phyloP scores from a whole-genome alignment of 2,329 filamentous ascomycete species.

The Lojkania enalia region DNA sequence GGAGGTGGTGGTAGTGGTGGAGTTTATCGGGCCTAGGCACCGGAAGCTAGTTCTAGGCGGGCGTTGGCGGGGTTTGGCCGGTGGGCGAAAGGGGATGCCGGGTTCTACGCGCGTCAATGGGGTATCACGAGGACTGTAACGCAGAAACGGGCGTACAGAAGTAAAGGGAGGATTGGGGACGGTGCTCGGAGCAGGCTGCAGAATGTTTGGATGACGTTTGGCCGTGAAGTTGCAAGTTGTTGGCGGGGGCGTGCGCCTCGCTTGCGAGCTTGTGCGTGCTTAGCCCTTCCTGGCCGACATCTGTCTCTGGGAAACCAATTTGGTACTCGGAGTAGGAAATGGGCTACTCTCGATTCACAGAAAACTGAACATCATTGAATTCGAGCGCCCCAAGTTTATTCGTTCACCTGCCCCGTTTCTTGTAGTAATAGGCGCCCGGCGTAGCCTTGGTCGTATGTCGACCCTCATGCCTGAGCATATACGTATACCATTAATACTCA shows the following conservation, averaged over 20 bases:
- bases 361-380: too few species aligned
- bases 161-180: not conserved
- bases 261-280: constrained; percentile 5
- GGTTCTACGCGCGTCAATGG: not conserved
- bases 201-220: constrained; percentile 42
- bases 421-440: too few species aligned
- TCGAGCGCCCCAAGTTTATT: too few species aligned
- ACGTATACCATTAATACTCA: too few species aligned
- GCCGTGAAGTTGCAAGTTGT: constrained; percentile 6
- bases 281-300: too few species aligned
- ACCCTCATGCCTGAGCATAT: too few species aligned
- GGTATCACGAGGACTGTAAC: not conserved
- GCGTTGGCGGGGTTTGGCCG: constrained; percentile 30
- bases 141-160: not conserved
- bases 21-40: constrained; percentile 35
- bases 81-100: constrained; percentile 4
- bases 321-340: too few species aligned
- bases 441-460: too few species aligned
- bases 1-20: too few species aligned
- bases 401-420: too few species aligned
- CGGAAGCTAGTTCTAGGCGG: constrained; percentile 41
- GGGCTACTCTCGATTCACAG: too few species aligned
- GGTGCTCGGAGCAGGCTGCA: constrained; percentile 25
- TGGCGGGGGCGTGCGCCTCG: constrained; percentile 14
- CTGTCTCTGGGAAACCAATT: too few species aligned